phyloP scores from a whole-genome alignment of 2,329 filamentous ascomycete species.

The Dactylonectria estremocensis region DNA sequence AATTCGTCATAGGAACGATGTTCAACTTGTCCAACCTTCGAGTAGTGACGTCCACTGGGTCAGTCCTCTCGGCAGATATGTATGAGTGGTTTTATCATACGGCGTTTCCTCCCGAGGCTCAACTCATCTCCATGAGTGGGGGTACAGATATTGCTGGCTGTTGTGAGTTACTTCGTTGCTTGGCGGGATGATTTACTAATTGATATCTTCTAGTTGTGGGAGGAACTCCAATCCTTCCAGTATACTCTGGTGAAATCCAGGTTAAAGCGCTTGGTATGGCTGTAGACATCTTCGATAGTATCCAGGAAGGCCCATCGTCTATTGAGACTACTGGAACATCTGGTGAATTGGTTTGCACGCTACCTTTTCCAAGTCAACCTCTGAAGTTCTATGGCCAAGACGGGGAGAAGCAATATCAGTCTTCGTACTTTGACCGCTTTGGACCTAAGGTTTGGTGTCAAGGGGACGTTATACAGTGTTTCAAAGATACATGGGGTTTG shows the following conservation, averaged over 20 bases:
- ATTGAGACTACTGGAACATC: conserved; percentile 6
- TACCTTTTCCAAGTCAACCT: conserved; percentile 22
- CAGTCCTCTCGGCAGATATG: conserved; percentile 6
- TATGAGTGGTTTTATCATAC: conserved; percentile 27
- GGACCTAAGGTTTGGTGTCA: conserved; percentile 24
- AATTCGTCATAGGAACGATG: background rate
- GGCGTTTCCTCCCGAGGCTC: conserved; percentile 3
- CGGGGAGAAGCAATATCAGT: background rate
- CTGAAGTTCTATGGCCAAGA: background rate
- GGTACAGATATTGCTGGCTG: conserved; percentile 25
- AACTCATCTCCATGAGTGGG: conserved; percentile 27
- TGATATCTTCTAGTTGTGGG: conserved; percentile 12
- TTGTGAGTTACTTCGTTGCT: conserved; percentile 13
- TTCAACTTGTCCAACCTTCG: conserved; percentile 17
- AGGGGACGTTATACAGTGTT: conserved; percentile 21
- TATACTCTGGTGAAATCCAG: conserved; percentile 31
- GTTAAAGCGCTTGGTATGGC: conserved; percentile 34
- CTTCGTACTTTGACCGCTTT: conserved; percentile 29
- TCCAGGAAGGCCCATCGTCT: background rate
- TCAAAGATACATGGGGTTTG: background rate
- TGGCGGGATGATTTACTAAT: background rate
- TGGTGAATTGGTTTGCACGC: conserved; percentile 17
- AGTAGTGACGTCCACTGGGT: conserved; percentile 22
- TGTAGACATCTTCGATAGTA: conserved; percentile 26
- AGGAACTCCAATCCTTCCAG: conserved; percentile 22